phyloP scores from a whole-genome alignment of 768 basidiomycete genomes.

The Clathrus columnatus region DNA sequence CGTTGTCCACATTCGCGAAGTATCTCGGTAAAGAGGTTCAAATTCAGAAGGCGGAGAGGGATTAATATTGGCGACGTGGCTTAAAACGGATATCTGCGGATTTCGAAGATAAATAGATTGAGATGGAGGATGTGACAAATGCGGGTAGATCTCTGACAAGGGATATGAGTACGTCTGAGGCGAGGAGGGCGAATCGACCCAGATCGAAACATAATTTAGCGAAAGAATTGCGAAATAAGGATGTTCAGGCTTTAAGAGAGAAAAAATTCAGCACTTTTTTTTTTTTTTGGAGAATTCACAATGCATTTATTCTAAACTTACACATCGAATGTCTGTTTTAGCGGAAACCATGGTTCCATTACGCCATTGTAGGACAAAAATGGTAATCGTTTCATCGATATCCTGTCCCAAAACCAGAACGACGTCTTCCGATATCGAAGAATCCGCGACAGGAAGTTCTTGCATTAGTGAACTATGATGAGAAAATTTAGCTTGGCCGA shows the following conservation, averaged over 20 bases:
- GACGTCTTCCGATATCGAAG: constrained; percentile 10
- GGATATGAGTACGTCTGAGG: constrained; percentile 9
- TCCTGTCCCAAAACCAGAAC: constrained; percentile 3
- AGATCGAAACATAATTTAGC: constrained; percentile 6
- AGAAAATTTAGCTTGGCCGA: constrained; percentile 1
- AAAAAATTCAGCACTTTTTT: not conserved
- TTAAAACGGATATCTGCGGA: not conserved
- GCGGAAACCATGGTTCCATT: constrained; percentile 9
- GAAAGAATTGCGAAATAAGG: constrained; percentile 11
- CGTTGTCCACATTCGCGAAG: constrained; percentile 6
- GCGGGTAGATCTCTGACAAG: constrained; percentile 7
- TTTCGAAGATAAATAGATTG: not conserved
- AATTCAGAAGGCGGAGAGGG: constrained; percentile 6
- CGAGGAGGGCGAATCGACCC: constrained; percentile 8
- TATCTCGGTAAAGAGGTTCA: constrained; percentile 7
- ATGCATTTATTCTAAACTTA: not conserved
- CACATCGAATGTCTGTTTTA: constrained; percentile 4
- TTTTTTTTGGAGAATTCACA: not conserved
- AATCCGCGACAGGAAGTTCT: constrained; percentile 9
- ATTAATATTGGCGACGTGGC: constrained; percentile 7
- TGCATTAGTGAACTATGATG: constrained; percentile 10
- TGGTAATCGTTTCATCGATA: constrained; percentile 5
- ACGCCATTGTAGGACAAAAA: constrained; percentile 9
- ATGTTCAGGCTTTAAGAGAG: constrained; percentile 1
- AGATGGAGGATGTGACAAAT: constrained; percentile 1